Evolutionary conservation across 2,329 filamentous ascomycete genomes (phyloP), one percentile per base, ranked within the genome.

Genomic region (Fusarium pseudocircinatum): DNA sequence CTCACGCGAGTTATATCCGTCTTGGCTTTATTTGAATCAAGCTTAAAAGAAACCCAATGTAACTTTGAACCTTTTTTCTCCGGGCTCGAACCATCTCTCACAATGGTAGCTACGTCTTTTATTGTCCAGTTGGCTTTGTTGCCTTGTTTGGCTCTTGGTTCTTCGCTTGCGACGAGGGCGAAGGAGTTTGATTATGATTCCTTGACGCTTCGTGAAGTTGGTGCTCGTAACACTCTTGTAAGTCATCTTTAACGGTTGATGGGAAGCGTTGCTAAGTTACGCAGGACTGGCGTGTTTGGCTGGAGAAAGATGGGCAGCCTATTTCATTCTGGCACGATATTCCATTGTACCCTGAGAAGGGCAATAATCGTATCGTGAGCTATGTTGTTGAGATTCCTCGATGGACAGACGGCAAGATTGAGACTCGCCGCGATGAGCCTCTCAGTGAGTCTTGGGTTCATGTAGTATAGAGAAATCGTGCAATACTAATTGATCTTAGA

Each of bases 321-420:
- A 81, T 84, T 42, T 84, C 83, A 1, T 81, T 80, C 69, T 84
- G 83, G 82, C 83, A 85, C 52, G 83, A 85, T 67, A 77, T 85
- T 36, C 83, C 83, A 2, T 62, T 83, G 12, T 84, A 82, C 57
- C 82, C 83, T 8, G 74, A 80, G 39, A 76, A 76, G 34, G 78
- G 73, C 7, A 75, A 83, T 60, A 79, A 79, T 32, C 77, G 74
- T 30, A 77, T 84, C 43, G 77, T 84, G 74, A 83, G 81, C 76
- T 80, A 82, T 16, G 80, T 83, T 16, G 81, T 84, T 2, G 83
- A 85, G 73, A 84, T 85, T 14, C 83, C 83, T 4, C 75, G 82
- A 44, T 85, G 83, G 83, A 82, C 79, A 2, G 80, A 84, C 52
- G 82, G 64, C 60, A 84, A 83, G 76, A 78, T 83, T n/a, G 82